Conservation (phyloP, 257 asterid genomes). For the Przewalskia tangutica region DNA sequence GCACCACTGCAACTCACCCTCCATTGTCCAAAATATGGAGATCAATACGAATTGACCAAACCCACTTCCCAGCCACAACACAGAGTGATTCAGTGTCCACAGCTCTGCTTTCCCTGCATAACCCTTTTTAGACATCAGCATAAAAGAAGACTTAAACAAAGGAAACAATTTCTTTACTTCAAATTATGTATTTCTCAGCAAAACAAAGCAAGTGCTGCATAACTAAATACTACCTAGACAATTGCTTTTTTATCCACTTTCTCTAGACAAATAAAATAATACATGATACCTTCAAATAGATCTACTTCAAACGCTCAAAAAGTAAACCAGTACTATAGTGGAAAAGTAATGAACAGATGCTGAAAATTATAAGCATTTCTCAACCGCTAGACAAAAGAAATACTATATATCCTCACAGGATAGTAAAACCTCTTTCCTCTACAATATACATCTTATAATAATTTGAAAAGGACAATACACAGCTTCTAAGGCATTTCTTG, state of each 20-base stretch:
- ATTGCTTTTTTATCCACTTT: neutral
- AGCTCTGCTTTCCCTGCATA: constrained; percentile 91
- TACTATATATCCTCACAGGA: neutral
- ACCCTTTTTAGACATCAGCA: neutral
- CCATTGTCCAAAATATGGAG: constrained; percentile 89
- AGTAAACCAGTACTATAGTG: neutral
- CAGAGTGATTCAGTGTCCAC: constrained; percentile 94
- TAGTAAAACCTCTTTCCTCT: neutral
- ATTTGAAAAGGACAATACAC: neutral
- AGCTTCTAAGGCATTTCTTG: neutral
- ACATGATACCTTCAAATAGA: neutral
- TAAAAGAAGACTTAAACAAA: neutral
- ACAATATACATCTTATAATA: neutral
- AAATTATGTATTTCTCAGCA: neutral
- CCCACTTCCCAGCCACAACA: constrained; percentile 90
- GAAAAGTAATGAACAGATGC: neutral
- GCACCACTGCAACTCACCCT: constrained; percentile 47
- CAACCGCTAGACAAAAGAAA: neutral
- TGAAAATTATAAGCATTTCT: neutral
- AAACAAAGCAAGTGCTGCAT: neutral
- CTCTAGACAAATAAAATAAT: neutral
- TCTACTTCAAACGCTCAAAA: neutral
- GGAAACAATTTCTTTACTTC: neutral
- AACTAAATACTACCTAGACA: neutral
- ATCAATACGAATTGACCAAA: constrained; percentile 90